Conservation (phyloP, 139 green algal genomes). For the Volvox africanus region DNA sequence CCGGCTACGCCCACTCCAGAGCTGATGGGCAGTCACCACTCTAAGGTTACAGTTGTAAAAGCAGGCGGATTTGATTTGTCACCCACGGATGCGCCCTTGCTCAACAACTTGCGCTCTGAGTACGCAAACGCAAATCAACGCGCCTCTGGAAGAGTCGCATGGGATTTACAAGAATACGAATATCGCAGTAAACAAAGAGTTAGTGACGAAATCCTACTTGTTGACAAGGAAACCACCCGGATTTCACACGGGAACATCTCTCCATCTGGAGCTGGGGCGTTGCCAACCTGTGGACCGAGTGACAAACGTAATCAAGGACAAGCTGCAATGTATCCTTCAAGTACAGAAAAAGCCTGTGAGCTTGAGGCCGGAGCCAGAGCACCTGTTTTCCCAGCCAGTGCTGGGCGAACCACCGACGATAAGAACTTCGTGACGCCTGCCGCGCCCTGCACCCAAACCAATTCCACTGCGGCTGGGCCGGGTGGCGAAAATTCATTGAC, state of each 20-base stretch:
- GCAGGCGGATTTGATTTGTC: not conserved
- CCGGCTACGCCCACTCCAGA: not conserved
- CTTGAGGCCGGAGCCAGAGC: not conserved
- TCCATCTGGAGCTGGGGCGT: not conserved
- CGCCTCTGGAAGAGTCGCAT: not conserved
- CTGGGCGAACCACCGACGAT: no score
- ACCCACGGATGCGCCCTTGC: not conserved
- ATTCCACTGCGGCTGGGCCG: no score
- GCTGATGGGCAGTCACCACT: not conserved
- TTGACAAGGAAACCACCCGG: not conserved
- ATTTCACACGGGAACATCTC: not conserved
- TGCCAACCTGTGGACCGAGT: no score
- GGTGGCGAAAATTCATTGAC: no score
- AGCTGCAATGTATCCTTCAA: not conserved
- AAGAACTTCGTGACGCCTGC: no score
- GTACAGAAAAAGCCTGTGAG: not conserved
- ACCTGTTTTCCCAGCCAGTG: no score
- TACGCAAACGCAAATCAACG: not conserved
- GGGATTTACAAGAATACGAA: not conserved
- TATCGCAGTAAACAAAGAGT: not conserved
- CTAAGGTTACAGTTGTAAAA: slow-evolving; percentile 5
- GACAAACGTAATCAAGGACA: no score
- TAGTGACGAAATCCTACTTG: not conserved
- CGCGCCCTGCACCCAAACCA: no score
- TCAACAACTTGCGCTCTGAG: not conserved